Evolutionary conservation across 352 stramenopile species (phyloP), one percentile per base, ranked within the genome.

Genomic region (Globisporangium echinulatum): DNA sequence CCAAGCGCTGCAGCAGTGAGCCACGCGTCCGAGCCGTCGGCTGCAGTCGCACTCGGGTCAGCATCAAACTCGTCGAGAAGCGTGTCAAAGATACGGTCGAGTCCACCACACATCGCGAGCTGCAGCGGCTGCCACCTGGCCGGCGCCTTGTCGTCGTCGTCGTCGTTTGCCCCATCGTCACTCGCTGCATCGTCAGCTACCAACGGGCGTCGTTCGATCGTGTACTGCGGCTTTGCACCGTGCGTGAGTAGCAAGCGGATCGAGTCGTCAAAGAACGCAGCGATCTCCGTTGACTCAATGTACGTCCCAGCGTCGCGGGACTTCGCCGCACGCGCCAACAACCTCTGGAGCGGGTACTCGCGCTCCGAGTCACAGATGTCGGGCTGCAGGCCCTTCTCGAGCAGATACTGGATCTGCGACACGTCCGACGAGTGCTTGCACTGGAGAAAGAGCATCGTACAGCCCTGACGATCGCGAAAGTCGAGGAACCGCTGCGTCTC

Each of bases 401-500:
- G 64, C 36, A 92, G 51, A 52, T 90, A 92, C 47, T 82, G 68
- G 49, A 92, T 73, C 49, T 92, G 74, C 0, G 70, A 70, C 5
- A 84, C 46, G 50, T 72, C 84, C 43, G 67, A 78, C 8, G 82
- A 87, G 57, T 90, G 79, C n/a, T 78, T 74, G 42, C 80, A 90
- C 62, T 92, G 82, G n/a, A 90, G 56, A 51, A 87, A 90, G 4
- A 92, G 63, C 82, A 92, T 92, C 37, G 82, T 90, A 11, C 80
- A 82, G 3, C 82, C 82, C 15, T 89, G 68, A 0, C 80, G 77
- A 48, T 92, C 82, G 49, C 77, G 80, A 48, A 90, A 92, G 46
- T 92, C 76, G 40, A 92, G 56, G 37, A 84, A 87, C 33, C 71
- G 67, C 38, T 83, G 71, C 19, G 87, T 67, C 3, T 67, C 69